Conservation (phyloP, 306 rosid genomes). For the Mimosa pudica region DNA sequence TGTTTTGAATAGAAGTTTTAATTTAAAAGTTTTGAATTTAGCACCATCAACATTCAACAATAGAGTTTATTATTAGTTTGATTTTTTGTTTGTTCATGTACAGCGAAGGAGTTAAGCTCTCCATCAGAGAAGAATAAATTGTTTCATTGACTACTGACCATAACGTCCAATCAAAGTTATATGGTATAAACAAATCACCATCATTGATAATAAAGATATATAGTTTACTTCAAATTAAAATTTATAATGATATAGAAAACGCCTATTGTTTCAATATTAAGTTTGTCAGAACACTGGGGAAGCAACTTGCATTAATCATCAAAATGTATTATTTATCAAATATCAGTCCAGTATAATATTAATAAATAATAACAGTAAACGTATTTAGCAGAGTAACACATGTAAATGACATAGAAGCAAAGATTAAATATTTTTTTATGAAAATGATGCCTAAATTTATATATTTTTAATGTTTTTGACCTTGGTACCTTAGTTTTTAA, state of each 20-base stretch:
- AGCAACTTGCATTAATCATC: neutral
- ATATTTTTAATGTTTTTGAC: too few species aligned
- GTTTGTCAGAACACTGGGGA: neutral
- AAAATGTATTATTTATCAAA: neutral
- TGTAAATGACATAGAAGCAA: neutral
- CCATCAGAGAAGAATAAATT: neutral
- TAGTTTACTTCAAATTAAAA: neutral
- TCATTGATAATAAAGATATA: too few species aligned
- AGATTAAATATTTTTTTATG: neutral
- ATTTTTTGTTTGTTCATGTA: neutral
- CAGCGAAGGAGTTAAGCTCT: neutral
- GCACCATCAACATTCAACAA: neutral
- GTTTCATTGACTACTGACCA: conserved; percentile 11
- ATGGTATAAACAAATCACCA: neutral
- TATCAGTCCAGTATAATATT: neutral
- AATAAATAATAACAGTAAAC: neutral
- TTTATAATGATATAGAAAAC: neutral
- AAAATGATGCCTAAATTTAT: neutral
- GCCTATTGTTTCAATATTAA: neutral
- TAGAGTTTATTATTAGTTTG: neutral
- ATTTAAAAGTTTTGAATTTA: neutral
- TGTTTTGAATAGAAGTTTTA: neutral
- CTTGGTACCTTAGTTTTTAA: neutral
- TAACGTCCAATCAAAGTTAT: neutral
- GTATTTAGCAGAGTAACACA: neutral